Base-by-base conservation (phyloP, 306 rosid species). In the Styphnolobium japonicum region DNA sequence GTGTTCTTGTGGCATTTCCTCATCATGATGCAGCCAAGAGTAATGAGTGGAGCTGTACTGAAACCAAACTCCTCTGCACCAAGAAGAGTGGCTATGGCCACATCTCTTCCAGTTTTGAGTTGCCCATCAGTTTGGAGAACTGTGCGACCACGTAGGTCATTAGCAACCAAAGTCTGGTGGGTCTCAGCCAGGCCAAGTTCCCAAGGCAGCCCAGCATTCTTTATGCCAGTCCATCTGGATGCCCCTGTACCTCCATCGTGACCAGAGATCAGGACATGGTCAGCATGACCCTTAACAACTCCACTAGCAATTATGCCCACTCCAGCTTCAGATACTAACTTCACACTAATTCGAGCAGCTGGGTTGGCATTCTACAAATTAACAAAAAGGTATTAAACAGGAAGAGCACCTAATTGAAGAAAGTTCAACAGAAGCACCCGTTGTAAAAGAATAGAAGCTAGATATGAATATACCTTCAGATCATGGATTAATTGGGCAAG, bases 181-280 rank as follows among this genome's bases (percentile, higher is more conserved):
- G 99, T 96, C 92, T 96, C 99, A 19, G 98, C 99, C 86, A 96
- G 83, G 53, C 99, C 99, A 71, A 96, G 98, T 77, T 96, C 99
- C 99, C 99, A 96, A 18, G 99, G 99, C 12, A 96, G 96, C 69
- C 99, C 99, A 43, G 99, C 99, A 90, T 88, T 96, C 89, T 96
- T 96, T 78, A 96, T 96, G 56, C 99, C 99, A 71, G 99, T 96
- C 99, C 99, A 96, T 89, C 99, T 91, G 51, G 99, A 96, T 57
- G 99, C 99, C 68, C 99, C 99, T 16, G 99, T 96, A 21, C 99
- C 99, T 83, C 99, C 99, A 84, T 96, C 99, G 42, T 96, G 99
- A 67, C 99, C 99, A 0, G 99, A 87, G 83, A 96, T 93, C 87
- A 96, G 76, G 53, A 96, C 97, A 87, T 96, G 99, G 73, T 96